Evolutionary conservation across 441 rosid genomes (phyloP).

Genomic region (Populus hybrid): DNA sequence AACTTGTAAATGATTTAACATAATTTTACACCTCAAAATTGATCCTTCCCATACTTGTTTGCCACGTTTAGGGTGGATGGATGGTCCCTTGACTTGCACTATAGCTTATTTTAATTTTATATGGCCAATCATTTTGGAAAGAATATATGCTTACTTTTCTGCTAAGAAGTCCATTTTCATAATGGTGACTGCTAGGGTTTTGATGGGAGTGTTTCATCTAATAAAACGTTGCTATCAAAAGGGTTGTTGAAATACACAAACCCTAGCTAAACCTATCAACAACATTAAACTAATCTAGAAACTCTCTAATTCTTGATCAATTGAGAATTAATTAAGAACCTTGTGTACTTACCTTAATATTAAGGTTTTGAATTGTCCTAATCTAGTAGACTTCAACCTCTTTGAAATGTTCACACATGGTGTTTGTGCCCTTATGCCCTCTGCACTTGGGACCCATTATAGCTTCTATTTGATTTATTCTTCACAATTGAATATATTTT

Average conservation of each 20-base stretch:
- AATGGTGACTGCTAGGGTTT: slow-evolving; percentile 27
- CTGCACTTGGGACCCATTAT: slow-evolving; percentile 22
- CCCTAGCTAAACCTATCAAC: slow-evolving; percentile 35
- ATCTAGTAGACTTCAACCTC: not conserved
- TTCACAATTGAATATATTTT: not conserved
- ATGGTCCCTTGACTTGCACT: too few relatives aligned
- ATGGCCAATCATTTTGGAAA: too few relatives aligned
- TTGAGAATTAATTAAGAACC: not conserved
- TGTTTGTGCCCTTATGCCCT: slow-evolving; percentile 23
- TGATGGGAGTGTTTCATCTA: slow-evolving; percentile 38
- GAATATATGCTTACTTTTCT: too few relatives aligned
- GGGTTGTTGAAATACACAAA: slow-evolving; percentile 47
- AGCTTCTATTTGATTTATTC: not conserved
- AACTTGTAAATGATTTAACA: too few relatives aligned
- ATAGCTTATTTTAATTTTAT: too few relatives aligned
- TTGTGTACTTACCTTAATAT: not conserved
- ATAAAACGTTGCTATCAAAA: slow-evolving; percentile 37
- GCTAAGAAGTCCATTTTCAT: too few relatives aligned
- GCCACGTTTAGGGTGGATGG: too few relatives aligned
- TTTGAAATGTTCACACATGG: not conserved
- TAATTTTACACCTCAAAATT: too few relatives aligned
- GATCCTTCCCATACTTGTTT: too few relatives aligned
- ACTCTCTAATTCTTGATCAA: not conserved
- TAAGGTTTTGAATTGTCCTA: slow-evolving; percentile 27
- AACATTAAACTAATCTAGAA: not conserved